These are phyloP conservation scores for Paraphaeosphaeria minitans DNA, from an alignment of 2,329 filamentous ascomycete species.

Conservation along the genomic window DNA sequence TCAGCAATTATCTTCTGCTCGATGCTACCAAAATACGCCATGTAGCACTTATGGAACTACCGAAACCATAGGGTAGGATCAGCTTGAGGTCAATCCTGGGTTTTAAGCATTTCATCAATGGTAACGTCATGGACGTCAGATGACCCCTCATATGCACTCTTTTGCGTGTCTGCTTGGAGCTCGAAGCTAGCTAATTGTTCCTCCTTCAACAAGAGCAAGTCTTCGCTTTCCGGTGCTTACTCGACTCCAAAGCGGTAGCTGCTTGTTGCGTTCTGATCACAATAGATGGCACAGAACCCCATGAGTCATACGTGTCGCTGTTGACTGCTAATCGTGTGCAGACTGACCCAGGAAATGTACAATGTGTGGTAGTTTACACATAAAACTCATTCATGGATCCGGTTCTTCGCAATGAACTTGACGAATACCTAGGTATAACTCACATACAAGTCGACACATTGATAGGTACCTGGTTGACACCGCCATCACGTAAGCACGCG, in stretches of 20 bases:
- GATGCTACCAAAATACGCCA: slow-evolving; percentile 3
- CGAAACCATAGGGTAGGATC: neutral
- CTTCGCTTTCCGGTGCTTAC: slow-evolving; percentile 1
- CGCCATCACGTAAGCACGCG: too few relatives aligned
- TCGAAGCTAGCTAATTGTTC: neutral
- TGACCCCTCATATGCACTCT: neutral
- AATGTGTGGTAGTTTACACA: neutral
- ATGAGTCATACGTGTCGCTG: neutral
- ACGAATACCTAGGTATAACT: too few relatives aligned
- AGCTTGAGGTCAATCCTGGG: neutral
- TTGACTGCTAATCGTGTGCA: neutral
- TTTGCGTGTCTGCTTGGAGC: neutral
- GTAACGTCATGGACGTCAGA: neutral
- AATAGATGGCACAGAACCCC: neutral
- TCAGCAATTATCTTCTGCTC: neutral
- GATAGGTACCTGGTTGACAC: neutral
- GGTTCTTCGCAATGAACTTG: neutral
- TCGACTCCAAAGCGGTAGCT: neutral
- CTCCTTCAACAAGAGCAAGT: neutral
- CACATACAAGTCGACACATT: neutral
- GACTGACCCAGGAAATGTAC: neutral
- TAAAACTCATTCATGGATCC: neutral
- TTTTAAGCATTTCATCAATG: neutral
- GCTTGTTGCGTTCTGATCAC: neutral
- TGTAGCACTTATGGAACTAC: neutral